A percentile compares a stretch with the other conserved stretches of the same genome.
These are phyloP conservation scores for Puccinia hordei DNA, from an alignment of 1,284 basidiomycete species.

Conservation along the genomic window DNA sequence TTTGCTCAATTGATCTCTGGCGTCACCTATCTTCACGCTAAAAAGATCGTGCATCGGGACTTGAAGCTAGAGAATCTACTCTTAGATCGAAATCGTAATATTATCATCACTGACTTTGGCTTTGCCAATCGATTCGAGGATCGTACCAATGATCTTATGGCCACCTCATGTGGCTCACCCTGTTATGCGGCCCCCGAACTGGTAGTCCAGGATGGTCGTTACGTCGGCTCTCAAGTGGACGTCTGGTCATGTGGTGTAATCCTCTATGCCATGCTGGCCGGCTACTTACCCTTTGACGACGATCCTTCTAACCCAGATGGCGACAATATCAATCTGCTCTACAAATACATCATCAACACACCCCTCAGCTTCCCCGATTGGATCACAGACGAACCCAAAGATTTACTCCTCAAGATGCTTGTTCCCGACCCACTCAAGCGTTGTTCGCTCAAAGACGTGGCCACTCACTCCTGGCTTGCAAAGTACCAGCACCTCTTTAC, in stretches of 20 bases:
- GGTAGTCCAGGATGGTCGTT: constrained; percentile 96
- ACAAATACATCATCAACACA: constrained; percentile 98
- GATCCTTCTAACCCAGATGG: constrained; percentile 98
- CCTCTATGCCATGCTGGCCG: constrained; percentile 97
- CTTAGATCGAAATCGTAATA: constrained; percentile 93
- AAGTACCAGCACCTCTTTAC: constrained; percentile 70
- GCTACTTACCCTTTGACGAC: constrained; percentile 99
- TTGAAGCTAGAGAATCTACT: constrained; percentile 98
- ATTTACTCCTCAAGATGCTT: constrained; percentile 78
- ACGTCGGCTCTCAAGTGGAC: constrained; percentile 97
- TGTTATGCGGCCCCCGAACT: constrained; percentile 99
- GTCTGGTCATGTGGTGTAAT: constrained; percentile 99
- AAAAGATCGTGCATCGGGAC: constrained; percentile 98
- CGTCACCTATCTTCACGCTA: constrained; percentile 97
- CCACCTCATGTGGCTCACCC: constrained; percentile 93
- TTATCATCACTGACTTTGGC: constrained; percentile 99
- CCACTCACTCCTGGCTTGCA: constrained; percentile 80
- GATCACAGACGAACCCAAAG: constrained; percentile 75
- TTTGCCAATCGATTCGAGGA: constrained; percentile 98
- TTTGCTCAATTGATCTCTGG: constrained; percentile 98
- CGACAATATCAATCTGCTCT: constrained; percentile 99
- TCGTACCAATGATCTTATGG: constrained; percentile 90
- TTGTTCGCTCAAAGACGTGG: constrained; percentile 73
- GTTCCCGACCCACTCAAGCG: constrained; percentile 77
- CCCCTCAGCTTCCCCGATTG: constrained; percentile 92